A percentile compares a stretch with the other conserved stretches of the same genome.
Conservation (phyloP, 805 yeast genomes). For the Suhomyces vadensis region DNA sequence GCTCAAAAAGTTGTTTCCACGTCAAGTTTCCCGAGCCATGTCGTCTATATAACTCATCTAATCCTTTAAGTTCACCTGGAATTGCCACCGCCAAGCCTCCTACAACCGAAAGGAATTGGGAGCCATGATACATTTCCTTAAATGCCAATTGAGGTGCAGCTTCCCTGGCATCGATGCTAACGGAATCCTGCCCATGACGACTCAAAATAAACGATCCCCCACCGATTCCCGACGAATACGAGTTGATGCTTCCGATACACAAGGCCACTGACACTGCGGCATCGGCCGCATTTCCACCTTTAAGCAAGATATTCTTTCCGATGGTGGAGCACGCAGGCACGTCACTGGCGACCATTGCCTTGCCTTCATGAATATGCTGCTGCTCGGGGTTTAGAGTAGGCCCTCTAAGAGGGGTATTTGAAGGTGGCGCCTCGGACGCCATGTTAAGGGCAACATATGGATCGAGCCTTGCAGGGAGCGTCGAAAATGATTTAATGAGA, state of each 20-base stretch:
- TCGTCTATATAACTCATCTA: constrained; percentile 55
- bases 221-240: constrained; percentile 87
- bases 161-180: constrained; percentile 84
- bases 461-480: too few relatives aligned
- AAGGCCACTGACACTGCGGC: constrained; percentile 87
- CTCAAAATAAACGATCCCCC: constrained; percentile 80
- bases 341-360: constrained; percentile 71
- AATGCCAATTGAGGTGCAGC: constrained; percentile 70
- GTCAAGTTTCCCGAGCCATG: constrained; percentile 72
- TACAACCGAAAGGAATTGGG: constrained; percentile 52
- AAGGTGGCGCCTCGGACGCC: constrained; percentile 2
- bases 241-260: constrained; percentile 82
- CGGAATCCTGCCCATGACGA: constrained; percentile 33
- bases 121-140: constrained; percentile 62
- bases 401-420: constrained; percentile 17
- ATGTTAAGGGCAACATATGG: background rate
- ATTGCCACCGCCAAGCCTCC: constrained; percentile 90
- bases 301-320: constrained; percentile 55
- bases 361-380: constrained; percentile 41
- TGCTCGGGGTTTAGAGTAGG: constrained; percentile 48
- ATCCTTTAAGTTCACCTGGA: constrained; percentile 90
- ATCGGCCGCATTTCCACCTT: constrained; percentile 86
- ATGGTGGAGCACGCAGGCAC: constrained; percentile 60
- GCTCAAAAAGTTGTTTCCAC: constrained; percentile 75
- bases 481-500: too few relatives aligned